phyloP scores from a whole-genome alignment of 2,329 filamentous ascomycete genomes.

The Davidsoniella neocaledoniae region DNA sequence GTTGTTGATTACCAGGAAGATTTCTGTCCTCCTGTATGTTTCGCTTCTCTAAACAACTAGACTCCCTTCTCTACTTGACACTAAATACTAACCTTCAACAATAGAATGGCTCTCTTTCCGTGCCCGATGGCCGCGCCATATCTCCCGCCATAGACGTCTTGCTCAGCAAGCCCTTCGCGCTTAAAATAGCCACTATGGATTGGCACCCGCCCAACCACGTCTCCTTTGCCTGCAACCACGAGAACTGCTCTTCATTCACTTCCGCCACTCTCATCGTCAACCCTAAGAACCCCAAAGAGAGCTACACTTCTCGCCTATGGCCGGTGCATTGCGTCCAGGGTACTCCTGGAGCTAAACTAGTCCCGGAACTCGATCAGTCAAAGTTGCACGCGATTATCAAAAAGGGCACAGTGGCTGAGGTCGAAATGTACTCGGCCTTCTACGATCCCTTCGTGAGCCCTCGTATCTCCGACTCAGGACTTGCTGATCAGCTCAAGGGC shows the following conservation, averaged over 20 bases:
- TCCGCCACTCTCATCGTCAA: constrained; percentile 49
- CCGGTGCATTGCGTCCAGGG: constrained; percentile 74
- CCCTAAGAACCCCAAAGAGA: constrained; percentile 44
- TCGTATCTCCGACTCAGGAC: constrained; percentile 41
- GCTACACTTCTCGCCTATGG: constrained; percentile 60
- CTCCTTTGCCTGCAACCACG: constrained; percentile 76
- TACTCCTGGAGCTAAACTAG: constrained; percentile 54
- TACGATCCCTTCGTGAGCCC: constrained; percentile 58
- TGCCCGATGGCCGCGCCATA: constrained; percentile 56
- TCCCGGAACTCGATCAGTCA: constrained; percentile 48
- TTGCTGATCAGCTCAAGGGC: constrained; percentile 40
- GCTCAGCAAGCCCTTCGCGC: constrained; percentile 45
- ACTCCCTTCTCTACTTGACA: background rate
- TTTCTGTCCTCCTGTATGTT: constrained; percentile 73
- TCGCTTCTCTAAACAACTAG: background rate
- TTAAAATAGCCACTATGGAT: constrained; percentile 80
- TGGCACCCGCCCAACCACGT: constrained; percentile 72
- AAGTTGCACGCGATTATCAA: constrained; percentile 51
- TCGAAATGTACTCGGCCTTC: constrained; percentile 94
- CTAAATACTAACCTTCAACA: constrained; percentile 5
- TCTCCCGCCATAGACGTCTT: constrained; percentile 57
- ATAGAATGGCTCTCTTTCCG: constrained; percentile 66
- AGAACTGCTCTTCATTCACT: constrained; percentile 45
- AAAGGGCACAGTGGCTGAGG: constrained; percentile 56
- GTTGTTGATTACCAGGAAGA: constrained; percentile 88